Conservation (phyloP, 2,329 filamentous ascomycete species). For the Neocatenulostroma microsporum region DNA sequence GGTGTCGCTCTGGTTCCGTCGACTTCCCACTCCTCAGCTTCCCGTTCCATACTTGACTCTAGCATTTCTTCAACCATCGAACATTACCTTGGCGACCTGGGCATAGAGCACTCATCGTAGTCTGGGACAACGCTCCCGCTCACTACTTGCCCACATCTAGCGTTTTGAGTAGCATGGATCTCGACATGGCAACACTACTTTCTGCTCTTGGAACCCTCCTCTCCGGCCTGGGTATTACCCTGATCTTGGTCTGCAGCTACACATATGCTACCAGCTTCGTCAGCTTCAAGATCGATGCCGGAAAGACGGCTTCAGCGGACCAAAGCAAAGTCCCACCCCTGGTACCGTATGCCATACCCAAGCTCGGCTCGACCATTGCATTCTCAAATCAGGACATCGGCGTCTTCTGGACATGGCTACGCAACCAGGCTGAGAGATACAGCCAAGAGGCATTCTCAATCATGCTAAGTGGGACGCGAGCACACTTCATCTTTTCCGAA, state of each 20-base stretch:
- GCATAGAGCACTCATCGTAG: too few relatives aligned
- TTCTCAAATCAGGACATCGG: conserved; percentile 17
- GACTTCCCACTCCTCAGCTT: too few relatives aligned
- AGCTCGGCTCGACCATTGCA: conserved; percentile 14
- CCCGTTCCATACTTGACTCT: too few relatives aligned
- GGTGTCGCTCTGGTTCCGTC: too few relatives aligned
- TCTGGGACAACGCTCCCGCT: too few relatives aligned
- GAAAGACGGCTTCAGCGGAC: background rate
- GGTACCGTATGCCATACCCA: conserved; percentile 17
- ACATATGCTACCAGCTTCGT: conserved; percentile 5
- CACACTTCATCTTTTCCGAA: conserved; percentile 16
- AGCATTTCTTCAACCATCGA: too few relatives aligned
- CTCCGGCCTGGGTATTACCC: background rate
- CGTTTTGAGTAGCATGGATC: too few relatives aligned
- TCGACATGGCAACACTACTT: too few relatives aligned
- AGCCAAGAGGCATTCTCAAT: conserved; percentile 14
- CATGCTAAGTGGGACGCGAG: conserved; percentile 12
- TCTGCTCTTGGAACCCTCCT: background rate
- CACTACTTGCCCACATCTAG: too few relatives aligned
- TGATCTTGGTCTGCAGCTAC: conserved; percentile 1
- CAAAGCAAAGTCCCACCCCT: conserved; percentile 5
- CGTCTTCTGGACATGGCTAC: conserved; percentile 13
- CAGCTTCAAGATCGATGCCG: background rate
- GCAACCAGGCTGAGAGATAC: conserved; percentile 1
- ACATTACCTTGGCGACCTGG: too few relatives aligned